Base-by-base conservation (phyloP, 768 basidiomycete genomes). In the Lentinula sp. region DNA sequence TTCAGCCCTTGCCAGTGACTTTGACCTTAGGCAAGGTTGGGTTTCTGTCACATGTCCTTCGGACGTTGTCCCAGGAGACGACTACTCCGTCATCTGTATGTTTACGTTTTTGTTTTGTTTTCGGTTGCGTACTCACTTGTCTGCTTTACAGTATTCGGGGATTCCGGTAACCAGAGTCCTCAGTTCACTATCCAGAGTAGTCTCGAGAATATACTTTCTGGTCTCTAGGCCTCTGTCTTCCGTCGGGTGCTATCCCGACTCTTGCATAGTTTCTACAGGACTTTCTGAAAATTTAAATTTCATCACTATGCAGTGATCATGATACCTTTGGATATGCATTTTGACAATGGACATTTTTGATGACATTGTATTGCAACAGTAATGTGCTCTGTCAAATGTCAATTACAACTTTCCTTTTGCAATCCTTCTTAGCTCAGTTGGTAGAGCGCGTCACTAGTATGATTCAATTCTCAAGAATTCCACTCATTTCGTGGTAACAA, bases 401-500 rank as follows among this genome's bases (percentile, higher is more conserved):
- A 28, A 28, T 28, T 28, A 28, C 28, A 28, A 28, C 28, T 3
- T 28, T 28, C 4, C 4, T 28, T 28, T 28, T 3, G 28, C 3
- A 28, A 20, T 76, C 77, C 78, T 73, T 76, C 79, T 79, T 79
- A 81, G 79, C 79, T 81, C 79, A 81, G 79, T 74, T 73, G 78
- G 78, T 78, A 79, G 77, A 79, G 78, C 79, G 79, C 79, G 76
- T 81, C 78, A 80, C 79, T 79, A 77, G 77, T 78, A 77, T 18
- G 6, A 8, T 20, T 6, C 16, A 15, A 10, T 13, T 33, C 16
- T 37, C 28, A 28, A 28, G 28, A 28, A 28, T 28, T 28, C 4
- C 2, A 28, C 4, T 28, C 28, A 28, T 28, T 28, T 28, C 28
- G 28, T 3, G 28, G 2, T 3, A 28, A 28, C 28, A 28, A 28